phyloP scores from a whole-genome alignment of 805 yeast genomes.

The Hanseniaspora clermontiae region DNA sequence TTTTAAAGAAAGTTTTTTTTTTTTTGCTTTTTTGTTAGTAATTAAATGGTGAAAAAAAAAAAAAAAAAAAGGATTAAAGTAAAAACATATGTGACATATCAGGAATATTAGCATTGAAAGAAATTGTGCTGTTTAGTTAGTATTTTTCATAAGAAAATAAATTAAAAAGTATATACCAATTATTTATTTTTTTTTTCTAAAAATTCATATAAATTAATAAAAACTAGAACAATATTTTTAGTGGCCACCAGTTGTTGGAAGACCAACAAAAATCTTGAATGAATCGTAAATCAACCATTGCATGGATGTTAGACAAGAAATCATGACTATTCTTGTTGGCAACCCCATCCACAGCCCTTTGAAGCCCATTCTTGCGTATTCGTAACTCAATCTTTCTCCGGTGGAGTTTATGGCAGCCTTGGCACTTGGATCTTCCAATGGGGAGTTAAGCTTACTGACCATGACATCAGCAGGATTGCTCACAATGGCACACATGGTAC shows the following conservation, averaged over 20 bases:
- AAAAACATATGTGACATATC: background rate
- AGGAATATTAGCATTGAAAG: constrained; percentile 9
- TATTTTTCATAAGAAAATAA: background rate
- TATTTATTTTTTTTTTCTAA: background rate
- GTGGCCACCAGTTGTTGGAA: constrained; percentile 77
- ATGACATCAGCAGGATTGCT: constrained; percentile 99
- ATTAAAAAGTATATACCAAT: background rate
- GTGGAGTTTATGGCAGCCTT: constrained; percentile 51
- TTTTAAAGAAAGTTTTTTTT: background rate
- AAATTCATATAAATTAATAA: too few species aligned
- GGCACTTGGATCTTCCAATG: constrained; percentile 27
- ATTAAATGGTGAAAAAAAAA: background rate
- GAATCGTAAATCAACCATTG: constrained; percentile 97
- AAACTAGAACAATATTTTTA: background rate
- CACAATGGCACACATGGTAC: constrained; percentile 88
- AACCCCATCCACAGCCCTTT: constrained; percentile 90
- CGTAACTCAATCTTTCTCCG: constrained; percentile 55
- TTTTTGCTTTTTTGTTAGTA: background rate
- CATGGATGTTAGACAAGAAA: constrained; percentile 92
- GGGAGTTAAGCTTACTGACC: constrained; percentile 80
- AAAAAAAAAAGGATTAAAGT: background rate
- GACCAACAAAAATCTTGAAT: constrained; percentile 84
- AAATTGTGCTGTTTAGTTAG: background rate
- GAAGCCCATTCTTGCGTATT: constrained; percentile 76
- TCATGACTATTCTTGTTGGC: constrained; percentile 87